Evolutionary conservation across 768 basidiomycete genomes (phyloP).

Genomic region (Serendipita sp.): DNA sequence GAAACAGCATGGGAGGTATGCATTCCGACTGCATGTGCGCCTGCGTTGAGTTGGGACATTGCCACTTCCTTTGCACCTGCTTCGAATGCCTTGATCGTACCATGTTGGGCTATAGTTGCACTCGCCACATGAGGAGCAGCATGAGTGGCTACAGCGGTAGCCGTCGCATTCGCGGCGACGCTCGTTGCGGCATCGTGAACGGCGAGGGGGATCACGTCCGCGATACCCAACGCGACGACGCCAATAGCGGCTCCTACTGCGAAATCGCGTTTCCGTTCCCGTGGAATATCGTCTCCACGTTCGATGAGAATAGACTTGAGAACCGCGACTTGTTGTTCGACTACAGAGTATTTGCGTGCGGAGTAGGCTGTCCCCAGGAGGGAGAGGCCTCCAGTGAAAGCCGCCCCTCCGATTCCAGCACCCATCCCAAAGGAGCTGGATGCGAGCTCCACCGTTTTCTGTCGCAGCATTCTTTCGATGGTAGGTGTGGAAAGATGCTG

Average conservation of each 20-base stretch:
- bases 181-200: not conserved
- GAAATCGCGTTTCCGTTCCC: not conserved
- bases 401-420: no score
- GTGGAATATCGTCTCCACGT: not conserved
- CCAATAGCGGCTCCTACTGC: not conserved
- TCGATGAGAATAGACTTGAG: not conserved
- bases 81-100: no score
- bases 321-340: conserved; percentile 20
- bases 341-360: conserved; percentile 39
- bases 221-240: not conserved
- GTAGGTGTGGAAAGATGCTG: not conserved
- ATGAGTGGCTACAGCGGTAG: not conserved
- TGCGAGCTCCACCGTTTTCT: not conserved
- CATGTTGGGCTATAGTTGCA: no score
- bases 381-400: no score
- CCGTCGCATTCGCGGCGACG: not conserved
- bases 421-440: not conserved
- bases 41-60: no score
- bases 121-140: not conserved
- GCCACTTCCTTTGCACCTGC: no score
- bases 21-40: no score
- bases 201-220: not conserved
- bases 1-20: no score
- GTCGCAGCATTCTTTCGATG: not conserved
- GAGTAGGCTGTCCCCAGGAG: no score